phyloP scores from a whole-genome alignment of 2,329 filamentous ascomycete species.

The Trichoderma guizhouense region DNA sequence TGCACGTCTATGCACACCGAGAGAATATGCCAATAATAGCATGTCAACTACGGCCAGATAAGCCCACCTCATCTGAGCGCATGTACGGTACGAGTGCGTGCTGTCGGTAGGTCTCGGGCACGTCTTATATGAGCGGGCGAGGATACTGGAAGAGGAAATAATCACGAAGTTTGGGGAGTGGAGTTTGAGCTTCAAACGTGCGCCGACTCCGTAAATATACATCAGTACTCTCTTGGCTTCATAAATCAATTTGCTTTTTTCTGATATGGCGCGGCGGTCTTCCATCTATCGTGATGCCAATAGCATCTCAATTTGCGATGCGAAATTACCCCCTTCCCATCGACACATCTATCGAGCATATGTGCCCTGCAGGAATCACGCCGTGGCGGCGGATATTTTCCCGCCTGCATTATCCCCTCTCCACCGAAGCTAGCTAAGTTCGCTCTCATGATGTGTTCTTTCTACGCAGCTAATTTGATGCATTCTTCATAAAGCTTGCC shows the following conservation, averaged over 20 bases:
- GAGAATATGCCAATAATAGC: neutral
- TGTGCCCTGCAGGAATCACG: neutral
- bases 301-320: neutral
- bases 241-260: neutral
- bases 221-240: neutral
- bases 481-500: neutral
- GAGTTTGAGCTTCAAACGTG: neutral
- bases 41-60: neutral
- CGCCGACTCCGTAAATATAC: neutral
- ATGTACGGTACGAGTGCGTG: neutral
- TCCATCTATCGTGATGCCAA: neutral
- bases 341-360: neutral
- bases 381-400: neutral
- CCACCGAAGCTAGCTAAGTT: neutral
- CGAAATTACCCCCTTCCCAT: neutral
- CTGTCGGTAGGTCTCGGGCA: neutral
- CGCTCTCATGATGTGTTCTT: neutral
- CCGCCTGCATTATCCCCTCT: neutral
- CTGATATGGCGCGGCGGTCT: neutral
- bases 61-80: neutral
- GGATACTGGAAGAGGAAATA: neutral
- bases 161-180: neutral
- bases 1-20: neutral
- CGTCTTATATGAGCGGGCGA: neutral
- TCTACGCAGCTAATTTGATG: neutral